Conservation (phyloP, 1,284 basidiomycete genomes). For the Mycosarcoma mackinlayi region DNA sequence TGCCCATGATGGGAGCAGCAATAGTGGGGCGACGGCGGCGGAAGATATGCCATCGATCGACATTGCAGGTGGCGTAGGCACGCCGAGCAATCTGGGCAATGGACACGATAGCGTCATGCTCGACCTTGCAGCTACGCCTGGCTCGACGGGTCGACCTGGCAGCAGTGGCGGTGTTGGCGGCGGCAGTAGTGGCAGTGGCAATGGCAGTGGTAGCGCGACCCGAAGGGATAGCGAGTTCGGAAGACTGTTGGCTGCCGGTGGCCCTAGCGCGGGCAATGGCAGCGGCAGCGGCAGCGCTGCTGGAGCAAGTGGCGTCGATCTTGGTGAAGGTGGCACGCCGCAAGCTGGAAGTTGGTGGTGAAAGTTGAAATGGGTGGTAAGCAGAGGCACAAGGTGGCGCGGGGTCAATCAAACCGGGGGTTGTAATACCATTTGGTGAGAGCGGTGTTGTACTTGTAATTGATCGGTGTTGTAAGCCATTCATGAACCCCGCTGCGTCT, state of each 20-base stretch:
- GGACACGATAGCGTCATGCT: constrained; percentile 21
- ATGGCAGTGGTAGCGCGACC: background rate
- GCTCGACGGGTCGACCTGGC: background rate
- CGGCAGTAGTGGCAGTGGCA: background rate
- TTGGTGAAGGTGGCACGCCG: constrained; percentile 34
- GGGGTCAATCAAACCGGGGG: too few species aligned
- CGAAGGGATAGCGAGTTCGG: too few species aligned
- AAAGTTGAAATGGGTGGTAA: too few species aligned
- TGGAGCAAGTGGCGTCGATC: constrained; percentile 7
- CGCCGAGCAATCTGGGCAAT: constrained; percentile 26
- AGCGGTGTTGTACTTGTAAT: too few species aligned
- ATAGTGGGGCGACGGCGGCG: background rate
- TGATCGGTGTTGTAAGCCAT: too few species aligned
- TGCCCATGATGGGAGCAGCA: background rate
- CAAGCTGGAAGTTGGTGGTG: constrained; percentile 47
- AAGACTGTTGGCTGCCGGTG: background rate
- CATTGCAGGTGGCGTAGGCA: constrained; percentile 18
- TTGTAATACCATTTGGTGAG: too few species aligned
- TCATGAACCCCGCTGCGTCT: too few species aligned
- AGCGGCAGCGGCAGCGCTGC: background rate
- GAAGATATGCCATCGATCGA: background rate
- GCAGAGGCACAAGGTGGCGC: too few species aligned
- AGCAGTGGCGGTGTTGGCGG: background rate
- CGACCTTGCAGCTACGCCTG: constrained; percentile 13
- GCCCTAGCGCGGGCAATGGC: too few species aligned